A percentile compares a stretch with the other conserved stretches of the same genome.
These are phyloP conservation scores for Kluyveromyces lactis DNA, from an alignment of 805 yeast genomes.

Conservation along the genomic window DNA sequence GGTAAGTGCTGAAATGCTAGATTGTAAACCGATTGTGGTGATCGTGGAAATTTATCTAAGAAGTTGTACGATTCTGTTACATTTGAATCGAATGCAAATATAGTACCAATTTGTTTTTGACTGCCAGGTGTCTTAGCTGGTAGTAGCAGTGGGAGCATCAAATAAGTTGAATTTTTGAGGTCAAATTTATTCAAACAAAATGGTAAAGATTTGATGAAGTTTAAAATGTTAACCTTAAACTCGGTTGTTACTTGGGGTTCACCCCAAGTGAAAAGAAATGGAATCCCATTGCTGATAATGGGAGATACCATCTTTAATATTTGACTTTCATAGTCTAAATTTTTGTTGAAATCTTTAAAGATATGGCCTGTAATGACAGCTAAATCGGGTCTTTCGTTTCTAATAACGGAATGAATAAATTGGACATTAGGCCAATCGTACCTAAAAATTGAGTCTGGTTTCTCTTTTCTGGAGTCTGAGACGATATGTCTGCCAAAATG, in stretches of 20 bases:
- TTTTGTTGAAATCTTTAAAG: conserved; percentile 45
- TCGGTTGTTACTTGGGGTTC: conserved; percentile 51
- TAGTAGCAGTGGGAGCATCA: background rate
- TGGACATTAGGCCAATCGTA: conserved; percentile 29
- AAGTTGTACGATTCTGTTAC: conserved; percentile 1
- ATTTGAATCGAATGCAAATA: conserved; percentile 11
- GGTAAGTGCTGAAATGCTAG: conserved; percentile 67
- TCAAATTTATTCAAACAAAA: conserved; percentile 39
- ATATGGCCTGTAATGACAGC: conserved; percentile 58
- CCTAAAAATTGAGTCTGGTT: background rate
- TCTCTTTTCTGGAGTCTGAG: conserved; percentile 30
- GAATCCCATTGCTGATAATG: conserved; percentile 42
- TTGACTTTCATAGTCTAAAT: conserved; percentile 57
- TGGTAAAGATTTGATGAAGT: conserved; percentile 39
- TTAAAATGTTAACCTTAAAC: conserved; percentile 36
- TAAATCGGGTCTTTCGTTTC: conserved; percentile 50
- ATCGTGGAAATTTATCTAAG: background rate
- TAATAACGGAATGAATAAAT: conserved; percentile 45
- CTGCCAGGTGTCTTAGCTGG: background rate
- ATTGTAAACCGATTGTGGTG: conserved; percentile 23
- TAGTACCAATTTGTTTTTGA: conserved; percentile 2
- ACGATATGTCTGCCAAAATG: conserved; percentile 52
- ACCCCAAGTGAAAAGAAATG: conserved; percentile 55
- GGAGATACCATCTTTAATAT: conserved; percentile 50
- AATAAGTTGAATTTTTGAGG: conserved; percentile 35